A percentile compares a stretch with the other conserved stretches of the same genome.
These are phyloP conservation scores for Micractinium sp. DNA, from an alignment of 139 green algal genomes.

Conservation along the genomic window DNA sequence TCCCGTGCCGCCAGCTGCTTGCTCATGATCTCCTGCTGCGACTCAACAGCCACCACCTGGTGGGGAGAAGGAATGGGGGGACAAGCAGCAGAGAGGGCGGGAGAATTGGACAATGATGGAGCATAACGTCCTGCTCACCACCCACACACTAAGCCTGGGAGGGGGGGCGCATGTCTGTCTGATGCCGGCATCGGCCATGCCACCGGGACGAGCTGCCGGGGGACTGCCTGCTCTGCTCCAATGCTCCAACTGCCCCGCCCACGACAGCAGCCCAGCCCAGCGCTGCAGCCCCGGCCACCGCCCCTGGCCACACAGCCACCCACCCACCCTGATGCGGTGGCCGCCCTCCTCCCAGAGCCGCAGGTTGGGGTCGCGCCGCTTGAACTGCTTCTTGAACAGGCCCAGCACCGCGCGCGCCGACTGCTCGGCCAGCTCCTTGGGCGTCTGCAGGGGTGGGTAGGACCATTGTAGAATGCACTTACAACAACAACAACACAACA, in stretches of 20 bases:
- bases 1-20: conserved; percentile 20
- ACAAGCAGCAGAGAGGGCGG: no score
- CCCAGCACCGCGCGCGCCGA: conserved; percentile 1
- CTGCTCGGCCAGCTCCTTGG: conserved; percentile 1
- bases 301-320: no score
- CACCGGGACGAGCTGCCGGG: neutral
- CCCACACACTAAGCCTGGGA: no score
- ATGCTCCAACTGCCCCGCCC: neutral
- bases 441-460: neutral
- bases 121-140: no score
- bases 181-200: neutral
- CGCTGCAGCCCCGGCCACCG: neutral
- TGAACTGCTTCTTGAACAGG: conserved; percentile 27
- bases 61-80: no score
- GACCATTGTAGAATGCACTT: neutral
- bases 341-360: conserved; percentile 22
- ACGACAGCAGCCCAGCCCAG: neutral
- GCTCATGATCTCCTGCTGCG: conserved; percentile 7
- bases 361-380: conserved; percentile 18
- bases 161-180: neutral
- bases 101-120: neutral
- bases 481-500: neutral
- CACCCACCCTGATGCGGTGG: conserved; percentile 13
- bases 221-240: neutral
- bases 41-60: conserved; percentile 11